phyloP scores from a whole-genome alignment of 2,329 filamentous ascomycete species.

The Talaromyces marneffei region DNA sequence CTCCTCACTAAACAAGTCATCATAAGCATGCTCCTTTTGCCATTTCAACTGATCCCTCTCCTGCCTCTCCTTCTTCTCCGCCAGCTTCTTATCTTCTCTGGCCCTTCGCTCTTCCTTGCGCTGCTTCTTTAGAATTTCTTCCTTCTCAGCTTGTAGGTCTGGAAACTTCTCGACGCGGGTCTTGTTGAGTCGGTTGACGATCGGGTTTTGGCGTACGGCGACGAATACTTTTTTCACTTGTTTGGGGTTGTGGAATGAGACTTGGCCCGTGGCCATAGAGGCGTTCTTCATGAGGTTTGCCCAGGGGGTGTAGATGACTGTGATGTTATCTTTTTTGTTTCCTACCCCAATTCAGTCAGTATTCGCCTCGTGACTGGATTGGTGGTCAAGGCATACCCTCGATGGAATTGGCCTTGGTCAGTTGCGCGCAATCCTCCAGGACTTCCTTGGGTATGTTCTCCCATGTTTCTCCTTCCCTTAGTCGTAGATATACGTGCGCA shows the following conservation, averaged over 20 bases:
- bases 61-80: constrained; percentile 48
- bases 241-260: constrained; percentile 85
- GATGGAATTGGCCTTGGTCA: constrained; percentile 98
- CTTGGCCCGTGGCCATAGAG: constrained; percentile 91
- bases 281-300: constrained; percentile 93
- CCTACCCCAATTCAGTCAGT: constrained; percentile 45
- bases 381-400: constrained; percentile 72
- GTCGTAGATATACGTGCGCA: constrained; percentile 89
- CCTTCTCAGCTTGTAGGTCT: constrained; percentile 74
- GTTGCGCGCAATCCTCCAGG: constrained; percentile 82
- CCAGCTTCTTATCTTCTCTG: constrained; percentile 35
- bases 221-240: constrained; percentile 79
- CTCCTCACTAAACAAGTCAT: constrained; percentile 81
- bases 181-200: constrained; percentile 98
- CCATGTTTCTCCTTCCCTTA: constrained; percentile 74
- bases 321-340: constrained; percentile 98
- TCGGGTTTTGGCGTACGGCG: constrained; percentile 71
- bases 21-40: constrained; percentile 97
- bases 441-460: constrained; percentile 70
- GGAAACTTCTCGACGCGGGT: constrained; percentile 85
- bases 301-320: constrained; percentile 96
- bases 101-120: constrained; percentile 57
- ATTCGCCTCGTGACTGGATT: too few relatives aligned
- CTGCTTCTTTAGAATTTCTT: constrained; percentile 66
- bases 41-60: constrained; percentile 85